Percentiles rank a stretch among this genome's conserved stretches.
Evolutionary conservation across 257 asterid species (phyloP).

Genomic region (Solanum dulcamara): DNA sequence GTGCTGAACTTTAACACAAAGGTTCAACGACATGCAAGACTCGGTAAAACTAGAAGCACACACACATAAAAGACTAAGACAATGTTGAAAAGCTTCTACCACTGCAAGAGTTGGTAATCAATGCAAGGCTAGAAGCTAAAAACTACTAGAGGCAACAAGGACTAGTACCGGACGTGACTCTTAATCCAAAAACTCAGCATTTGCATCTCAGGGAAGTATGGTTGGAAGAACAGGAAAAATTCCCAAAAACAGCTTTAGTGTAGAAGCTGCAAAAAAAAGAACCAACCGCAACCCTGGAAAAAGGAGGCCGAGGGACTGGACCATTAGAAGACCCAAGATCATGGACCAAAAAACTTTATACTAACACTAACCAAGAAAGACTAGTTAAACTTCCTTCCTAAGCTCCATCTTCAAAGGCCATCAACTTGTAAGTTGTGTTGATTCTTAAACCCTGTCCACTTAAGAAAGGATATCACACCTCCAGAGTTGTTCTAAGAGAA

Average conservation of each 20-base stretch:
- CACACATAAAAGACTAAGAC: slow-evolving; percentile 2
- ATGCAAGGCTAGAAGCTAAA: slow-evolving; percentile 27
- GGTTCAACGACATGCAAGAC: slow-evolving; percentile 12
- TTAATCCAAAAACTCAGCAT: slow-evolving; percentile 26
- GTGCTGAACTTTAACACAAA: neutral
- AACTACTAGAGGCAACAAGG: slow-evolving; percentile 13
- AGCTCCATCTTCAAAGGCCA: neutral
- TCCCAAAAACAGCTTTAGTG: slow-evolving; percentile 42
- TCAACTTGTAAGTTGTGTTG: neutral
- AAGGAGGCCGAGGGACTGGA: slow-evolving; percentile 25
- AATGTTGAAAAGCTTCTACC: slow-evolving; percentile 1
- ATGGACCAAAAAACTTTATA: slow-evolving; percentile 32
- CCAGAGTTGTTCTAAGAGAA: slow-evolving; percentile 57
- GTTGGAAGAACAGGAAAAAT: slow-evolving; percentile 25
- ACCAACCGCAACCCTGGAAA: slow-evolving; percentile 44
- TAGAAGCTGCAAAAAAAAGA: slow-evolving; percentile 45
- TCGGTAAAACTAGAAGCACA: slow-evolving; percentile 10
- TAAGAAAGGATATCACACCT: slow-evolving; percentile 76
- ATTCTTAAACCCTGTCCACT: neutral
- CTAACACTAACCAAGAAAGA: slow-evolving; percentile 18
- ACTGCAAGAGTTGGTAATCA: neutral
- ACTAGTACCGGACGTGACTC: slow-evolving; percentile 4
- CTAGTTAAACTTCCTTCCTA: slow-evolving; percentile 4
- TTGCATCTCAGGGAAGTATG: slow-evolving; percentile 26
- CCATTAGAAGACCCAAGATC: slow-evolving; percentile 16